Evolutionary conservation across 2,329 filamentous ascomycete species (phyloP).

Genomic region (Phoma sp.): DNA sequence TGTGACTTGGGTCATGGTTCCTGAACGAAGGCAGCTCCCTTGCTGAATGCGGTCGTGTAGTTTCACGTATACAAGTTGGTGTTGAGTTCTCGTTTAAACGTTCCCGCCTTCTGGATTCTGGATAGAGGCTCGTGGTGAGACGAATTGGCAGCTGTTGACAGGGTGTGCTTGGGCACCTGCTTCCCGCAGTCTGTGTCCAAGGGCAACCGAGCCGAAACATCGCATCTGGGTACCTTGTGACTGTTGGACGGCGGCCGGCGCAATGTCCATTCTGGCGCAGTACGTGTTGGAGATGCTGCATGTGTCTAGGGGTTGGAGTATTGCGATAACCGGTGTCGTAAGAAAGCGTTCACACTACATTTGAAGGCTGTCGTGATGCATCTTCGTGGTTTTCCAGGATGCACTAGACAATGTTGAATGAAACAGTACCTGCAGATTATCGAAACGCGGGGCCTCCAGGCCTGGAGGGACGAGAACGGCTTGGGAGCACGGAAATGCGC

Average conservation of each 20-base stretch:
- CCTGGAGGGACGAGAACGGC: constrained; percentile 8
- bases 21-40: constrained; percentile 14
- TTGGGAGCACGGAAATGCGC: constrained; percentile 8
- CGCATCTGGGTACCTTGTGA: neutral
- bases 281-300: neutral
- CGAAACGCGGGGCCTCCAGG: constrained; percentile 33
- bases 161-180: constrained; percentile 29
- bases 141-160: constrained; percentile 21
- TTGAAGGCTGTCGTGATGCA: neutral
- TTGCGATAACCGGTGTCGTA: too few species aligned
- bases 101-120: constrained; percentile 21
- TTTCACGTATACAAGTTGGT: constrained; percentile 20
- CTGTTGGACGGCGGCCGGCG: neutral
- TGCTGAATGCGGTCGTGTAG: constrained; percentile 13
- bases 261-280: neutral
- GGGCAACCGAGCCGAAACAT: constrained; percentile 10
- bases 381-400: neutral
- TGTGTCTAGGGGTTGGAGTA: neutral
- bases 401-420: constrained; percentile 15
- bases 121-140: constrained; percentile 22
- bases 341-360: neutral
- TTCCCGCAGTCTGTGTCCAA: constrained; percentile 16
- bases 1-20: constrained; percentile 13
- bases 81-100: constrained; percentile 20
- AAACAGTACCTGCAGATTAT: constrained; percentile 46